Base-by-base conservation (phyloP, 306 rosid genomes). In the Ormosia emarginata region DNA sequence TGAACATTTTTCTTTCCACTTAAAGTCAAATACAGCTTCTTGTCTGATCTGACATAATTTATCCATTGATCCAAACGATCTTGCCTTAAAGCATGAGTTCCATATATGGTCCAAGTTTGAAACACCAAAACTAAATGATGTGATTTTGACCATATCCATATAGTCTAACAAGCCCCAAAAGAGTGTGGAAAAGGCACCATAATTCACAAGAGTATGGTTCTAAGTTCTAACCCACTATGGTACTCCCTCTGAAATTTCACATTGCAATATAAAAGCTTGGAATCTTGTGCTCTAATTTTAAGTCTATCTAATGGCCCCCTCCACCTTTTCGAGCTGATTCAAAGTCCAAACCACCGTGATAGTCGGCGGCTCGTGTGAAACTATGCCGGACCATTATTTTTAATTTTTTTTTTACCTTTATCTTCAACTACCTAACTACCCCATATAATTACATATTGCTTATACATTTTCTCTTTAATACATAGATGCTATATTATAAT, bases 291-390 rank as follows among this genome's bases (percentile, higher is more conserved):
- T 82, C 58, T 11, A 32, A 33, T 67, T 34, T 18, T 52, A 39
- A 41, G 75, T 39, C 46, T 39, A 78, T 24, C n/a, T 1, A 13
- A 34, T 58, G 69, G 39, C 32, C 65, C 36, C 55, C 50, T 34
- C 37, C 57, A 43, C 15, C 82, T 14, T 67, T 77, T 78, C 65
- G 64, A 67, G 57, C 75, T 29, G 8, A 32, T 65, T 82, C 79
- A 52, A 80, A 82, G 89, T 82, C 86, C 53, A 75, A 85, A 82
- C 83, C 81, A 74, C 89, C 91, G 90, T 88, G 92, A 90, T 90
- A 74, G 58, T 82, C 90, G 91, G 87, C 79, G 87, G 85, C 82
- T 84, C 85, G 84, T 80, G 81, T 75, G 85, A 87, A 79, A 78
- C 84, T 57, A 73, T 85, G 89, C 83, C 73, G 18, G 64, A 32